Evolutionary conservation across 2,329 filamentous ascomycete genomes (phyloP), one percentile per base, ranked within the genome.

Genomic region (Trichoderma koningii): DNA sequence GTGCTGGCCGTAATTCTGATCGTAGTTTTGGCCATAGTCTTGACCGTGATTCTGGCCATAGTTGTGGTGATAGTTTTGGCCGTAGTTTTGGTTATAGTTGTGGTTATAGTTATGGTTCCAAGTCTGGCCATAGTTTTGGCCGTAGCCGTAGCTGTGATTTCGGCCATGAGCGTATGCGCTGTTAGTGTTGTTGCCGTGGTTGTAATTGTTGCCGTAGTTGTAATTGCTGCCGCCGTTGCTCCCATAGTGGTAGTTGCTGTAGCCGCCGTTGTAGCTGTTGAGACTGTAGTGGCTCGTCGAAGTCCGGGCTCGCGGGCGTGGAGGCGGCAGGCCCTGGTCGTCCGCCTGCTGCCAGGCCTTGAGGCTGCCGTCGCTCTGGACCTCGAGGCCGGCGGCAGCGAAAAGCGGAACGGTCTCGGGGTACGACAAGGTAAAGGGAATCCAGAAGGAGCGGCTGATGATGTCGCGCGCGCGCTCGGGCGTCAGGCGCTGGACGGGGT

Each of bases 371-470:
- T 69, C 47, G 52, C 64, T 52, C 53, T 68, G 45, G 62, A 70
- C 47, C 2, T 69, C 69, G 59, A 77, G 66, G 4, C 76, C 76
- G 1, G 73, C 74, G 7, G 65, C 67, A 3, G 66, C 66, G 41
- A 79, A 77, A 10, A 76, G 67, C 1, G 64, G 68, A 7, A 72
- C 65, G 0, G 70, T 69, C 19, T 72, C 71, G 1, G 73, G 73
- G 65, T 71, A 73, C 0, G 73, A 71, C 4, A 72, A 38, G 2
- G 72, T 71, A 51, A 77, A 76, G 1, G 74, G 74, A 6, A 73
- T 26, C 74, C 74, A 75, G 53, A 77, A 77, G 1, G 66, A 68
- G 23, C 68, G 69, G 38, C 65, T 63, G 50, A 69, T 66, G 12
- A 77, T 67, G 28, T 70, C 63, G 26, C 47, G 44, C 19, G 69